A percentile compares a stretch with the other conserved stretches of the same genome.
These are phyloP conservation scores for Fusarium kyushuense DNA, from an alignment of 2,329 filamentous ascomycete genomes.

Conservation along the genomic window DNA sequence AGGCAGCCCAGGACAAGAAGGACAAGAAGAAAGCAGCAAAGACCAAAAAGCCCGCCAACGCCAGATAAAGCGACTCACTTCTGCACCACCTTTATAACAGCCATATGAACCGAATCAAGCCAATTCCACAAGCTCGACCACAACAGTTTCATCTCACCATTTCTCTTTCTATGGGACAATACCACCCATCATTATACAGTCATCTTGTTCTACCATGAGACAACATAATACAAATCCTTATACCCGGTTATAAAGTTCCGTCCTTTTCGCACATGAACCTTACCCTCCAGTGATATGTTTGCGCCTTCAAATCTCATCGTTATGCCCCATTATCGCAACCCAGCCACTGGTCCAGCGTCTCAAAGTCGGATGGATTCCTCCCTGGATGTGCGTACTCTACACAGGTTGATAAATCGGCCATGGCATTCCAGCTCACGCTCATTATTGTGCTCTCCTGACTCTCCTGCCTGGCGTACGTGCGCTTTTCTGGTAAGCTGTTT, in stretches of 20 bases:
- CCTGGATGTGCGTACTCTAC: not conserved
- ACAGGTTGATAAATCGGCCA: not conserved
- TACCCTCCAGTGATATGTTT: not conserved
- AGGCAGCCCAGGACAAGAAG: conserved; percentile 62
- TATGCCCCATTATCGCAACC: not conserved
- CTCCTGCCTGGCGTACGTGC: not conserved
- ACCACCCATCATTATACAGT: conserved; percentile 2
- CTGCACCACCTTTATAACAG: not conserved
- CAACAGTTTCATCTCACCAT: conserved; percentile 1
- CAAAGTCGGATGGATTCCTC: conserved; percentile 11
- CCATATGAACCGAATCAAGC: not conserved
- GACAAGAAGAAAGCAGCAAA: conserved; percentile 57
- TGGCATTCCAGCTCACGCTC: conserved; percentile 24
- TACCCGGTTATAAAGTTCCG: not conserved
- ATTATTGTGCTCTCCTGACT: conserved; percentile 6
- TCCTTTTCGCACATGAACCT: not conserved
- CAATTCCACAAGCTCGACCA: not conserved
- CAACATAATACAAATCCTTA: conserved; percentile 25
- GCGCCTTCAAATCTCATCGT: not conserved
- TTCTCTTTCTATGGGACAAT: conserved; percentile 1
- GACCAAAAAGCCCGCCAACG: conserved; percentile 6
- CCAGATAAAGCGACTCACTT: conserved; percentile 28
- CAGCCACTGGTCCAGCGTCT: conserved; percentile 40
- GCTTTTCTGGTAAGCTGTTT: not conserved
- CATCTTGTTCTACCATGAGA: conserved; percentile 11